Conservation (phyloP, 2,329 filamentous ascomycete genomes). For the Cercospora nicotianae region DNA sequence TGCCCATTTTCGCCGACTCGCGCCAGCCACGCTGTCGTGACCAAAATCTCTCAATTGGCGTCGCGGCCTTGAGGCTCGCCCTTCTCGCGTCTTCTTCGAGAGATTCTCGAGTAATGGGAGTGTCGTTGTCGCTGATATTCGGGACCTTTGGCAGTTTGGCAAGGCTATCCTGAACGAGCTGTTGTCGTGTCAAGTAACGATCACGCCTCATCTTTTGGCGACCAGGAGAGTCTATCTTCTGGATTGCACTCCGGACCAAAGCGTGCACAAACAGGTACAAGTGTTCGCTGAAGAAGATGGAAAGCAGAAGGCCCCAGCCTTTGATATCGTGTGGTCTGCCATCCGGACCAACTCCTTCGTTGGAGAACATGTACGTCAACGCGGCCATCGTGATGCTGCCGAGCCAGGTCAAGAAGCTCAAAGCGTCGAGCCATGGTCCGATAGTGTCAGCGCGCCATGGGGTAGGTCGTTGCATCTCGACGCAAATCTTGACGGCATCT, state of each 20-base stretch:
- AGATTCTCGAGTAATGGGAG: conserved; percentile 63
- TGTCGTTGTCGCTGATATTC: conserved; percentile 49
- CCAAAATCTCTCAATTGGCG: conserved; percentile 56
- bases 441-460: conserved; percentile 92
- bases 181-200: conserved; percentile 76
- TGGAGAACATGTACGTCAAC: conserved; percentile 84
- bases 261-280: conserved; percentile 78
- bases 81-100: conserved; percentile 60
- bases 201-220: conserved; percentile 82
- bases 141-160: conserved; percentile 51
- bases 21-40: conserved; percentile 50
- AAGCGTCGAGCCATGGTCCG: conserved; percentile 82
- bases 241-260: conserved; percentile 69
- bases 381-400: conserved; percentile 85
- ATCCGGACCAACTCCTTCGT: conserved; percentile 63
- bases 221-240: conserved; percentile 80
- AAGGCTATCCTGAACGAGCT: conserved; percentile 72
- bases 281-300: conserved; percentile 85
- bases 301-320: conserved; percentile 76
- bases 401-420: conserved; percentile 91
- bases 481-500: conserved; percentile 90
- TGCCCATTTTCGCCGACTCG: conserved; percentile 54
- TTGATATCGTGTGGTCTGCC: conserved; percentile 70
- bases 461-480: conserved; percentile 83
- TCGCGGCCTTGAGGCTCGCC: conserved; percentile 44